These are phyloP conservation scores for Wickerhamomyces canadensis DNA, from an alignment of 805 yeast genomes.

Conservation along the genomic window DNA sequence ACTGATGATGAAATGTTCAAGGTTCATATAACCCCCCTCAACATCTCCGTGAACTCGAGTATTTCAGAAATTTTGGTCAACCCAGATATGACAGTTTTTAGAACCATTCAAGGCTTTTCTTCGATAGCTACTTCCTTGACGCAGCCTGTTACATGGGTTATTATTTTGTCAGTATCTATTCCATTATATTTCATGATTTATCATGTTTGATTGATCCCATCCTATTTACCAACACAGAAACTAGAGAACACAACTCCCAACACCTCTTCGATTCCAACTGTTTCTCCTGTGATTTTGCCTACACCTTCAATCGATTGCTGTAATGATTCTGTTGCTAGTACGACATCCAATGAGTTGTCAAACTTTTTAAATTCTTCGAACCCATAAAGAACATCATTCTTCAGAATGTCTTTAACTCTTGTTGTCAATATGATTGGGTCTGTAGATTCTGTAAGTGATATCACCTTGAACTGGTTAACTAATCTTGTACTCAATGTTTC, in stretches of 20 bases:
- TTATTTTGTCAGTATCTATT: no score
- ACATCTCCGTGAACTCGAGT: neutral
- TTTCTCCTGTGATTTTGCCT: constrained; percentile 87
- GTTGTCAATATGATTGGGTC: constrained; percentile 72
- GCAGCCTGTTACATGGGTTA: neutral
- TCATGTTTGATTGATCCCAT: neutral
- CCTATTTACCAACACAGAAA: constrained; percentile 88
- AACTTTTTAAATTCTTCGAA: constrained; percentile 54
- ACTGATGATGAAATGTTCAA: neutral
- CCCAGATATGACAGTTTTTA: neutral
- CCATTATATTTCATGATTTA: neutral
- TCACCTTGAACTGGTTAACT: constrained; percentile 37
- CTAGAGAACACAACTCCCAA: constrained; percentile 86
- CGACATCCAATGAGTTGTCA: constrained; percentile 59
- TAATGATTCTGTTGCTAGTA: constrained; percentile 74
- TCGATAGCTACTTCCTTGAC: neutral
- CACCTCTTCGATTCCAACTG: constrained; percentile 85
- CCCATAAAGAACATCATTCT: constrained; percentile 72
- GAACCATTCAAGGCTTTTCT: neutral
- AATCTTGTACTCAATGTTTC: constrained; percentile 37
- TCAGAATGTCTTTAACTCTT: constrained; percentile 68
- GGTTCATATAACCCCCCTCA: neutral
- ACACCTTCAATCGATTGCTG: constrained; percentile 75
- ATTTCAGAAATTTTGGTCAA: no score
- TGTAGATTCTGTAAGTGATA: constrained; percentile 44